phyloP scores from a whole-genome alignment of 139 green algal species.

The Picochlorum sp. region DNA sequence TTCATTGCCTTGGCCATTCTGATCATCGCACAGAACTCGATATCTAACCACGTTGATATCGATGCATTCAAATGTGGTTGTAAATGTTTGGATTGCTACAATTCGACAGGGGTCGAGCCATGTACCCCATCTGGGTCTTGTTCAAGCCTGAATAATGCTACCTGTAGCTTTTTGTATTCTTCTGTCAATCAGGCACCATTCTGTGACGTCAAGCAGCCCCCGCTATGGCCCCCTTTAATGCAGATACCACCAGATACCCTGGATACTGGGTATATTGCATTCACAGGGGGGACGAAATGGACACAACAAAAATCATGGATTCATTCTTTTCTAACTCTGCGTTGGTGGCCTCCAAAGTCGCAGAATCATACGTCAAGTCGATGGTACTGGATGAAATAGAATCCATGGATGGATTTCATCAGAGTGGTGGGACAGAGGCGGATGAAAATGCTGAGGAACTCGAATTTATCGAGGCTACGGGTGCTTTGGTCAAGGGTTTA shows the following conservation, averaged over 20 bases:
- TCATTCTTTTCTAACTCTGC: constrained; percentile 6
- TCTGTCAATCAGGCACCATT: constrained; percentile 42
- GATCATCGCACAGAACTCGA: too few relatives aligned
- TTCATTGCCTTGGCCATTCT: too few relatives aligned
- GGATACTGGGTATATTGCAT: not conserved
- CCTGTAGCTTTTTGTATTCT: constrained; percentile 46
- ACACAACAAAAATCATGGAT: constrained; percentile 21
- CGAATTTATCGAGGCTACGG: constrained; percentile 24
- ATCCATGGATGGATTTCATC: too few relatives aligned
- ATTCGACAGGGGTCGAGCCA: constrained; percentile 25
- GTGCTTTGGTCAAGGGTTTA: constrained; percentile 21
- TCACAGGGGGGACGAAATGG: constrained; percentile 9
- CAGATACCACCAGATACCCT: constrained; percentile 9
- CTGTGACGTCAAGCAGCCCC: constrained; percentile 38
- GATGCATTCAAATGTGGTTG: too few relatives aligned
- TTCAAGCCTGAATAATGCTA: constrained; percentile 31
- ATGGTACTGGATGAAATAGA: not conserved
- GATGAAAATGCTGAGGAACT: too few relatives aligned
- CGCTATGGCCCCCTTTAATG: constrained; percentile 48
- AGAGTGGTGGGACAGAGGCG: too few relatives aligned
- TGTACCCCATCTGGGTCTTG: constrained; percentile 53
- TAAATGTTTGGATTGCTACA: constrained; percentile 37
- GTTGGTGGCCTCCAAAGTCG: constrained; percentile 17
- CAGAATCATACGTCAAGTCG: constrained; percentile 25
- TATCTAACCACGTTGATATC: too few relatives aligned